Percentiles rank a stretch among this genome's conserved stretches.
phyloP scores from a whole-genome alignment of 371 early-diverging fungal genomes.

The Mortierella sp. region DNA sequence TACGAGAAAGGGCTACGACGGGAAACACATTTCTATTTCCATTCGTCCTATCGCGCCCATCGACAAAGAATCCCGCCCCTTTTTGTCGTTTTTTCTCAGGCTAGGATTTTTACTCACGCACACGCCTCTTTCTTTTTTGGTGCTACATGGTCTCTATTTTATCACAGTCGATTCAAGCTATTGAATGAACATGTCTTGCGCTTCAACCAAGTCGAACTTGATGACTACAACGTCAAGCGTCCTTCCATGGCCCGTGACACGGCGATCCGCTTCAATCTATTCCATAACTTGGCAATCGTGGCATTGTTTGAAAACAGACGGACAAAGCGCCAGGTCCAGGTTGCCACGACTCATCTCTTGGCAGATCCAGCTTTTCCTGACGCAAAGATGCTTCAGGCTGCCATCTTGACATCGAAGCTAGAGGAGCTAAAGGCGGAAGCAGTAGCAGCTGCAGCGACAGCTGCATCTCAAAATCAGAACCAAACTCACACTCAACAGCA shows the following conservation, averaged over 20 bases:
- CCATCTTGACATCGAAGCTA: conserved; percentile 92
- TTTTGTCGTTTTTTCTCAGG: conserved; percentile 4
- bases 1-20: neutral
- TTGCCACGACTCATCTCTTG: conserved; percentile 93
- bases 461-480: conserved; percentile 3
- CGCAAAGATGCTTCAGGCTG: conserved; percentile 96
- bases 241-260: conserved; percentile 81
- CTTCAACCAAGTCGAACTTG: conserved; percentile 93
- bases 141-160: neutral
- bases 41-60: conserved; percentile 14
- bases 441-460: conserved; percentile 12
- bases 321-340: conserved; percentile 76
- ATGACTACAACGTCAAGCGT: conserved; percentile 73
- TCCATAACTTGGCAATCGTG: conserved; percentile 96
- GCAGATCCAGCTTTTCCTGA: conserved; percentile 94
- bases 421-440: conserved; percentile 64
- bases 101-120: conserved; percentile 36
- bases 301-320: conserved; percentile 84
- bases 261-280: conserved; percentile 91
- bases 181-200: conserved; percentile 84
- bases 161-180: conserved; percentile 73
- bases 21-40: conserved; percentile 22
- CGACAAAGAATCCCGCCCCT: neutral
- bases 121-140: conserved; percentile 17
- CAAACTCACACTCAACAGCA: neutral